Evolutionary conservation across 352 stramenopile species (phyloP).

Genomic region (Globisporangium spiculum): DNA sequence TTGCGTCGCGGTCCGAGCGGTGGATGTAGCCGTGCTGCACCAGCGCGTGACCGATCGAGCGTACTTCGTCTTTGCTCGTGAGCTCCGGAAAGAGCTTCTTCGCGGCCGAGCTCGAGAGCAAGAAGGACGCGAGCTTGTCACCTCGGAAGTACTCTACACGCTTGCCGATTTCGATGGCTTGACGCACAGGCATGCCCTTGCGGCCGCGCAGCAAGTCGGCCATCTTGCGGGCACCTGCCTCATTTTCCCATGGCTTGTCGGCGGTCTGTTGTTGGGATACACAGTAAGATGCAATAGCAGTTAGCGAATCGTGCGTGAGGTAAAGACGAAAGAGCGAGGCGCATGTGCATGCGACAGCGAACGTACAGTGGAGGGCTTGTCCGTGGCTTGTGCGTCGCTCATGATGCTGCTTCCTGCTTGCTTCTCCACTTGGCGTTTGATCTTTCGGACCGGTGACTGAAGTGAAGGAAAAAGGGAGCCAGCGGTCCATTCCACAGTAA

Average conservation of each 20-base stretch:
- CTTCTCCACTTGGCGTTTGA: slow-evolving; percentile 17
- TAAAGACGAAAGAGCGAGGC: background rate
- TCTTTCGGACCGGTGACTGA: background rate
- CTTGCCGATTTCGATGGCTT: slow-evolving; percentile 89
- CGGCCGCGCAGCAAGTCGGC: slow-evolving; percentile 77
- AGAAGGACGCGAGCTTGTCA: slow-evolving; percentile 86
- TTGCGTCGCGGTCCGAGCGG: slow-evolving; percentile 79
- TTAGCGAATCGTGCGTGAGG: background rate
- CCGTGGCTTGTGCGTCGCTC: slow-evolving; percentile 12
- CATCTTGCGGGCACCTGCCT: slow-evolving; percentile 77
- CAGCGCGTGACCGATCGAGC: slow-evolving; percentile 70
- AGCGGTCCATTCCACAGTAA: background rate
- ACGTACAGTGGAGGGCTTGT: slow-evolving; percentile 6
- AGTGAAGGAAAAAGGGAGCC: slow-evolving; percentile 5
- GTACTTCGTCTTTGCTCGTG: slow-evolving; percentile 72
- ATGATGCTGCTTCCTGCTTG: slow-evolving; percentile 6
- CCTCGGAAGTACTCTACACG: slow-evolving; percentile 91
- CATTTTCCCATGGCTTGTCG: slow-evolving; percentile 70
- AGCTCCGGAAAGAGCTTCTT: slow-evolving; percentile 87
- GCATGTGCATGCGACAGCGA: background rate
- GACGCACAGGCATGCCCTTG: slow-evolving; percentile 86
- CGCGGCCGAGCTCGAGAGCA: slow-evolving; percentile 67
- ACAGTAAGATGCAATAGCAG: background rate
- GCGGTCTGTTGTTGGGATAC: slow-evolving; percentile 19
- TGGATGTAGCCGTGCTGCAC: slow-evolving; percentile 85